Percentiles rank a stretch among this genome's conserved stretches.
These are phyloP conservation scores for Penicillium sp. DNA, from an alignment of 2,329 filamentous ascomycete species.

Conservation along the genomic window DNA sequence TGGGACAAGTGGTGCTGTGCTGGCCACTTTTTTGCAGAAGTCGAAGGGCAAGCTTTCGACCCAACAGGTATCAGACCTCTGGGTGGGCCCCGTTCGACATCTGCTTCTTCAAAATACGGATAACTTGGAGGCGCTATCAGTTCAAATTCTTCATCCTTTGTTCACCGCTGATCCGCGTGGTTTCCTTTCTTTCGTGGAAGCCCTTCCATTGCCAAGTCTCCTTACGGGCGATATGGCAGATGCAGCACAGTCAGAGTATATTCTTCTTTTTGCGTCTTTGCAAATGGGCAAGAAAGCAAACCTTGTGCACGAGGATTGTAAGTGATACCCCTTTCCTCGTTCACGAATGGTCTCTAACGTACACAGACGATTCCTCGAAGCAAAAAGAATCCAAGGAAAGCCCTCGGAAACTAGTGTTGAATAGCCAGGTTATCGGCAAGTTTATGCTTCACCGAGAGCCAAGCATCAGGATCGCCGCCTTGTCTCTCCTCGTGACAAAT, in stretches of 20 bases:
- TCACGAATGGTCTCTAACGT: conserved; percentile 9
- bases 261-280: conserved; percentile 62
- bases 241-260: conserved; percentile 51
- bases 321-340: conserved; percentile 18
- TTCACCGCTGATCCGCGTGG: conserved; percentile 33
- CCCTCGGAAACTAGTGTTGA: conserved; percentile 27
- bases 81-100: conserved; percentile 37
- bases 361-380: conserved; percentile 29
- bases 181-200: conserved; percentile 51
- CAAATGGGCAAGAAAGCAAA: conserved; percentile 67
- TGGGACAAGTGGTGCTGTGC: conserved; percentile 25
- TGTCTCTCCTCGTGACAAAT: conserved; percentile 74
- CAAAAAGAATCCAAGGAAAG: conserved; percentile 8
- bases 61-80: conserved; percentile 25
- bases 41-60: conserved; percentile 16
- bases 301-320: conserved; percentile 64
- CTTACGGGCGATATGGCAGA: conserved; percentile 45
- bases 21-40: conserved; percentile 31
- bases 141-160: conserved; percentile 35
- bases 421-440: conserved; percentile 34
- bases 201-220: conserved; percentile 52
- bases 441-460: conserved; percentile 50
- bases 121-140: conserved; percentile 34
- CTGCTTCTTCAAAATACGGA: conserved; percentile 36
- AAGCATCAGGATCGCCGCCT: conserved; percentile 69